Evolutionary conservation across 2,329 filamentous ascomycete species (phyloP), one percentile per base, ranked within the genome.

Genomic region (Paracoccidioides brasiliensis): DNA sequence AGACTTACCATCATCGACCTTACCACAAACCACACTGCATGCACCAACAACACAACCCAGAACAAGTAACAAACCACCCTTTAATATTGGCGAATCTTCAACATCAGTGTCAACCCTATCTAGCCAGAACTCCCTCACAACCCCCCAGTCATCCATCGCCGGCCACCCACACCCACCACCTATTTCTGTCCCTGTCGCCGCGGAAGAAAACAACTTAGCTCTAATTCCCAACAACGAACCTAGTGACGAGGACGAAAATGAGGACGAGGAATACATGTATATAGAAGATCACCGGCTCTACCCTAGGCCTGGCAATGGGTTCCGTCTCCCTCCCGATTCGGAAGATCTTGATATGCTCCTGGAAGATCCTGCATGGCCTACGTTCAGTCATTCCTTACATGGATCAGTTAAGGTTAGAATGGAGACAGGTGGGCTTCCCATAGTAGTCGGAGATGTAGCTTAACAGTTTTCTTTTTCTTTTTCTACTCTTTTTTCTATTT

Each of bases 261-360:
- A 66, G 45, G 67, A 70, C 43, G 68, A 68, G 9, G 70, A 72
- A 48, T 75, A 75, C 48, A 69, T 72, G n/a, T 76, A 78, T 58
- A 76, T 81, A 49, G 71, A 74, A 40, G 78, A 79, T 48, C 81
- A 82, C 62, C 76, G 80, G 33, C 75, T 82, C 45, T 85, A 85
- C 60, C 82, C 82, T 0, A 78, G 78, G 59, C 73, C 82, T 5
- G 83, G 83, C 1, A 76, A 82, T 55, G 83, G 83, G 1, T 71
- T 86, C 33, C 77, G 74, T 30, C 64, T 85, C 22, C 74, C 78
- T 5, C 75, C 76, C 0, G 79, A 84, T 60, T 74, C 74, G 15
- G 77, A 80, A 32, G 82, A 85, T 64, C 61, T 83, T 42, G 74
- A 81, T 56, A 83, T 82, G 72, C 66, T 86, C 30, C 77, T 81